Conservation (phyloP, 1,284 basidiomycete genomes). For the Rhodotorula glutinis region DNA sequence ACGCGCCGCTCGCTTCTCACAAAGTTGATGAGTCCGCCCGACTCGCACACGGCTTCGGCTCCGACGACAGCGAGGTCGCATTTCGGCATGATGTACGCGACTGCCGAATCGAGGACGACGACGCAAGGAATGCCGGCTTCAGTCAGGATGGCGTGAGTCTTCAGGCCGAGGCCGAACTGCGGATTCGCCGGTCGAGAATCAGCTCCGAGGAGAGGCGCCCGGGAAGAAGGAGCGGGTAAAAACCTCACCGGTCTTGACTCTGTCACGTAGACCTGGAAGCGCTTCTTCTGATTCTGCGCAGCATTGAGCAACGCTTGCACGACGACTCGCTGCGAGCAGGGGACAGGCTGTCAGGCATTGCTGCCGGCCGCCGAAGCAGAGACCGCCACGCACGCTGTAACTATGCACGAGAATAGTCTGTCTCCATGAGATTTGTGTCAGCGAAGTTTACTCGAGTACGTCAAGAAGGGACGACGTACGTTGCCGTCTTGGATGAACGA, state of each 20-base stretch:
- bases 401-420: constrained; percentile 35
- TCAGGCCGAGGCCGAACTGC: constrained; percentile 60
- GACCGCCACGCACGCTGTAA: constrained; percentile 31
- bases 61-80: constrained; percentile 87
- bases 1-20: constrained; percentile 40
- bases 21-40: constrained; percentile 73
- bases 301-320: constrained; percentile 80
- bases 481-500: constrained; percentile 93
- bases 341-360: too few species aligned
- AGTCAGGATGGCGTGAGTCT: constrained; percentile 78
- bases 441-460: too few species aligned
- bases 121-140: constrained; percentile 88
- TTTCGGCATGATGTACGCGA: constrained; percentile 94
- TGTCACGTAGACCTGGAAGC: constrained; percentile 95
- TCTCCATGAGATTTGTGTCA: too few species aligned
- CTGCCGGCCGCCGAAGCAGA: constrained; percentile 60
- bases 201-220: background rate
- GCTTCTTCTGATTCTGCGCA: constrained; percentile 77
- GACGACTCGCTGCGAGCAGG: constrained; percentile 86
- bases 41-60: constrained; percentile 75
- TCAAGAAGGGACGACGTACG: constrained; percentile 50
- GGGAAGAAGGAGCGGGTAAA: constrained; percentile 33
- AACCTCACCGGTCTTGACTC: constrained; percentile 86
- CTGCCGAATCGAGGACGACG: constrained; percentile 91
- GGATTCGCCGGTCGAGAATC: background rate